These are phyloP conservation scores for Fusarium sp. DNA, from an alignment of 2,329 filamentous ascomycete species.

Conservation along the genomic window DNA sequence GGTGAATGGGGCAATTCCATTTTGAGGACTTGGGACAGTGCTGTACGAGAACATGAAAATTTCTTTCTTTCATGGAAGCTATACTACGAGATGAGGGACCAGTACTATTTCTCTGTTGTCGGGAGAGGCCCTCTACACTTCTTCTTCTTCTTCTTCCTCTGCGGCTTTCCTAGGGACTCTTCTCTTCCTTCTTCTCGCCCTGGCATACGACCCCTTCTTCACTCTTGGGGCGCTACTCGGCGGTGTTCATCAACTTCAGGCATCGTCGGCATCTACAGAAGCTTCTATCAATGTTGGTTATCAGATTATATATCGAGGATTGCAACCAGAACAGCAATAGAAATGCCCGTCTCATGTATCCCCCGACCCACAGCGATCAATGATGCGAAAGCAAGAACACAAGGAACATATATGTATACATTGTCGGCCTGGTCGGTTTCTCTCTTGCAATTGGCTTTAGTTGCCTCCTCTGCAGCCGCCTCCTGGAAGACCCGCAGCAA, in stretches of 20 bases:
- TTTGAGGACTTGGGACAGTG: not conserved
- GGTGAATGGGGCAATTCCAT: not conserved
- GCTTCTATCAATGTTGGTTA: too few species aligned
- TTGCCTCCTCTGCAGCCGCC: not conserved
- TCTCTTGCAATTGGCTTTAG: not conserved
- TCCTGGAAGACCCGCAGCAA: not conserved
- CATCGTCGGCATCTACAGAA: too few species aligned
- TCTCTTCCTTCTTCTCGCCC: too few species aligned
- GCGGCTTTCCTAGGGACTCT: too few species aligned
- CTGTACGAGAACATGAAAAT: not conserved
- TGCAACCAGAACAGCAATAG: not conserved
- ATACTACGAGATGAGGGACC: not conserved
- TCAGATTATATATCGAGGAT: not conserved
- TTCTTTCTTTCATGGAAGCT: not conserved
- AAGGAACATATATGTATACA: not conserved
- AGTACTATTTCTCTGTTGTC: not conserved
- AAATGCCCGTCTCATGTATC: not conserved
- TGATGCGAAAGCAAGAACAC: not conserved
- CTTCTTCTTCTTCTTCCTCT: too few species aligned
- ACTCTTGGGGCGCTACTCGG: too few species aligned
- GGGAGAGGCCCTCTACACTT: not conserved
- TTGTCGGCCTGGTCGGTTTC: not conserved
- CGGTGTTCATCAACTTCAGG: too few species aligned
- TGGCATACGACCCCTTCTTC: too few species aligned
- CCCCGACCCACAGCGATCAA: too few species aligned